Percentiles rank a stretch among this genome's conserved stretches.
phyloP scores from a whole-genome alignment of 495 filamentous ascomycete species.

The Trichoderma reesei region DNA sequence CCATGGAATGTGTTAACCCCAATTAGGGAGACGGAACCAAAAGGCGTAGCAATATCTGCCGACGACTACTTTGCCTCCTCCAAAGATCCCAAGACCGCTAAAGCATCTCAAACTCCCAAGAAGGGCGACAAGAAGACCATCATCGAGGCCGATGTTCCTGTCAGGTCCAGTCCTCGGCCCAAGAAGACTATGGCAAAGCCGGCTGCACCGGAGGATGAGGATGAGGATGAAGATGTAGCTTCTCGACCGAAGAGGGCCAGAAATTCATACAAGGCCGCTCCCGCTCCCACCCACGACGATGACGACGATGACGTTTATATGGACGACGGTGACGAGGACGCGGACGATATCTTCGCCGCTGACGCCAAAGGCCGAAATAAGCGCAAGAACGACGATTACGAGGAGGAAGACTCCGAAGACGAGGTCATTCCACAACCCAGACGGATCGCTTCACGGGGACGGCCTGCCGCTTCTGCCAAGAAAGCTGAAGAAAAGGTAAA shows the following conservation, averaged over 20 bases:
- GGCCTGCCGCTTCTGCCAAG: constrained; percentile 21
- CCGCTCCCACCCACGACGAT: constrained; percentile 24
- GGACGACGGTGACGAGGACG: constrained; percentile 54
- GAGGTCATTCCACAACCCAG: constrained; percentile 43
- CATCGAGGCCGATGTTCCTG: constrained; percentile 20
- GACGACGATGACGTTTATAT: constrained; percentile 42
- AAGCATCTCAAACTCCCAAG: constrained; percentile 19
- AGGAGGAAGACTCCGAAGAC: constrained; percentile 50
- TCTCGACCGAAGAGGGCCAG: not conserved
- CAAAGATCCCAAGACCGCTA: constrained; percentile 26
- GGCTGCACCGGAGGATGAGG: constrained; percentile 17
- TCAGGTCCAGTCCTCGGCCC: constrained; percentile 32
- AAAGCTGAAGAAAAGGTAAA: constrained; percentile 12
- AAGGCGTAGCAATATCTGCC: constrained; percentile 35
- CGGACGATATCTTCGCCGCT: constrained; percentile 63
- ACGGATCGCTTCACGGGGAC: constrained; percentile 31
- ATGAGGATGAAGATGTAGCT: constrained; percentile 9
- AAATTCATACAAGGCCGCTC: not conserved
- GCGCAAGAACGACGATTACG: constrained; percentile 59
- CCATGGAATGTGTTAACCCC: not conserved
- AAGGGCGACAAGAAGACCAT: constrained; percentile 24
- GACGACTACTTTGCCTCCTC: constrained; percentile 40
- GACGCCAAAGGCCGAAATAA: constrained; percentile 49
- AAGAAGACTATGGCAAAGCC: constrained; percentile 21
- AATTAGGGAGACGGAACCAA: constrained; percentile 24